Percentiles rank a stretch among this genome's conserved stretches.
These are phyloP conservation scores for Fusarium concolor DNA, from an alignment of 2,329 filamentous ascomycete species.

Conservation along the genomic window DNA sequence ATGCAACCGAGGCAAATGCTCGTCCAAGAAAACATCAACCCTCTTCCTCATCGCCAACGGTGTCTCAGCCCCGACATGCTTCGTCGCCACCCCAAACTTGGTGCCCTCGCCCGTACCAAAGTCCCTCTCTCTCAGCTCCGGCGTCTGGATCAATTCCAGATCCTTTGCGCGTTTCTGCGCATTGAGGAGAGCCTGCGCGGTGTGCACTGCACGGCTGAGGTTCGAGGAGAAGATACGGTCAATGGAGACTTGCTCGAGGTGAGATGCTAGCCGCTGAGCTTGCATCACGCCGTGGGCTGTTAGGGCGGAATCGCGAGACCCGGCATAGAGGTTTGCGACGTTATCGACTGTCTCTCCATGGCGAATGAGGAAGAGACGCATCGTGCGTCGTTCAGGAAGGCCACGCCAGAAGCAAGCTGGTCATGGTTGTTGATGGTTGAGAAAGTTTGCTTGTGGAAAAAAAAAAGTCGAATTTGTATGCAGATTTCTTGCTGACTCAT, in stretches of 20 bases:
- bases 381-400: constrained; percentile 44
- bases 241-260: constrained; percentile 63
- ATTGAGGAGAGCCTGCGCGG: constrained; percentile 73
- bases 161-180: constrained; percentile 58
- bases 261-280: constrained; percentile 74
- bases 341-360: constrained; percentile 95
- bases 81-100: constrained; percentile 57
- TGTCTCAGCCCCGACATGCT: constrained; percentile 71
- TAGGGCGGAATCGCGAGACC: constrained; percentile 81
- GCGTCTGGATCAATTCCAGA: constrained; percentile 39
- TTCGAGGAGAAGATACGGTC: constrained; percentile 82
- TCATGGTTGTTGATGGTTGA: constrained; percentile 32
- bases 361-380: constrained; percentile 77
- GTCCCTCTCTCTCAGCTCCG: constrained; percentile 76
- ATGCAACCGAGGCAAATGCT: constrained; percentile 66
- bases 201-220: constrained; percentile 77
- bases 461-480: constrained; percentile 41
- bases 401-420: constrained; percentile 33
- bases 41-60: constrained; percentile 73
- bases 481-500: constrained; percentile 34
- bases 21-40: constrained; percentile 73
- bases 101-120: constrained; percentile 79
- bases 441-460: not conserved
- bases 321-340: constrained; percentile 81
- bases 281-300: constrained; percentile 87